Conservation (phyloP, 306 rosid species). For the Quercus bicolor region DNA sequence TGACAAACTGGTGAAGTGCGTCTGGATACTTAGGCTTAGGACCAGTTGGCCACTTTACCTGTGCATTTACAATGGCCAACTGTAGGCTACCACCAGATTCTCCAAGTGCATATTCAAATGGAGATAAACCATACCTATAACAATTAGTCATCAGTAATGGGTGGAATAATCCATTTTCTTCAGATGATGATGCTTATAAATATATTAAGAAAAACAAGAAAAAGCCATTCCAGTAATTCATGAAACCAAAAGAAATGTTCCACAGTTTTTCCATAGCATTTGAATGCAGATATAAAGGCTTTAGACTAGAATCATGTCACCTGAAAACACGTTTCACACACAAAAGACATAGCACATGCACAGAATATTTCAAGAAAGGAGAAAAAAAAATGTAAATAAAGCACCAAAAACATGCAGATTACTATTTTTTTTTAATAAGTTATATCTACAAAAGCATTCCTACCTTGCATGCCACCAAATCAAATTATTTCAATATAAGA, state of each 20-base stretch:
- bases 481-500: too few relatives aligned
- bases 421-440: too few relatives aligned
- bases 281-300: too few relatives aligned
- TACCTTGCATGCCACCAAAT: too few relatives aligned
- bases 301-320: too few relatives aligned
- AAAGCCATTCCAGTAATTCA: neutral
- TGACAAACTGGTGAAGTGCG: conserved; percentile 86
- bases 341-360: too few relatives aligned
- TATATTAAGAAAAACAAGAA: neutral
- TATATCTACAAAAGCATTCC: too few relatives aligned
- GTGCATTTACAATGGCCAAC: conserved; percentile 82
- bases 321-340: too few relatives aligned
- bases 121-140: conserved; percentile 90
- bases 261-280: too few relatives aligned
- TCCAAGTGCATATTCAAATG: conserved; percentile 95
- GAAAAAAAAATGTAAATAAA: too few relatives aligned
- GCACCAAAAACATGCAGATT: too few relatives aligned
- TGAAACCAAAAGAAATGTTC: neutral
- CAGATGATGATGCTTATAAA: conserved; percentile 3
- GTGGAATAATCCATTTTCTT: neutral
- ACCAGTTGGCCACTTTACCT: conserved; percentile 87
- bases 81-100: conserved; percentile 99
- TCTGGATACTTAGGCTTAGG: conserved; percentile 86
- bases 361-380: too few relatives aligned
- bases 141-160: conserved; percentile 11